Evolutionary conservation across 106 monocot genomes (phyloP).

Genomic region (Apostasia shenzhenica): DNA sequence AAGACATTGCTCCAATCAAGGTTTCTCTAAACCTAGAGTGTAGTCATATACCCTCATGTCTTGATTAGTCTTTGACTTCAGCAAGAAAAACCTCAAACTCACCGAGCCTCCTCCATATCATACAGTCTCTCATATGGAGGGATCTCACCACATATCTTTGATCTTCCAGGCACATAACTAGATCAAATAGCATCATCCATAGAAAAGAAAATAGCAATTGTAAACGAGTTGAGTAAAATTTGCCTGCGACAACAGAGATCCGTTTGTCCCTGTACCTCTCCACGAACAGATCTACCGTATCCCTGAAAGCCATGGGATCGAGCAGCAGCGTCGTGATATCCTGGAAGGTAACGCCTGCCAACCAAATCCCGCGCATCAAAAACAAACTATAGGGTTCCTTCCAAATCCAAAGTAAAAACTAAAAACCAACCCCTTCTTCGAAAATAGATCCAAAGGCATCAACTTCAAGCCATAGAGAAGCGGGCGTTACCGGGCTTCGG

Average conservation of each 20-base stretch:
- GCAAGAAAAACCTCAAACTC: too few species aligned
- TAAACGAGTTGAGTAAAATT: not conserved
- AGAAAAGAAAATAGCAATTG: too few species aligned
- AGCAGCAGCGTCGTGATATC: conserved; percentile 76
- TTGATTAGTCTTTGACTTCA: too few species aligned
- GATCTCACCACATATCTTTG: too few species aligned
- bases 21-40: too few species aligned
- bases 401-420: not conserved
- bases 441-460: not conserved
- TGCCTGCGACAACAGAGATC: conserved; percentile 73
- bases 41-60: too few species aligned
- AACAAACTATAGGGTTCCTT: not conserved
- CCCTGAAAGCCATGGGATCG: conserved; percentile 49
- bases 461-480: not conserved
- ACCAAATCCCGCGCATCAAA: not conserved
- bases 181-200: too few species aligned
- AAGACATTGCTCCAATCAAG: too few species aligned
- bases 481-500: conserved; percentile 38
- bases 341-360: conserved; percentile 64
- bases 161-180: too few species aligned
- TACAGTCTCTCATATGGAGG: too few species aligned
- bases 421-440: not conserved
- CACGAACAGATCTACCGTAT: conserved; percentile 61
- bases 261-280: conserved; percentile 52
- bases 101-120: too few species aligned